Base-by-base conservation (phyloP, 2,329 filamentous ascomycete genomes). In the Exophiala lecanii-corni region DNA sequence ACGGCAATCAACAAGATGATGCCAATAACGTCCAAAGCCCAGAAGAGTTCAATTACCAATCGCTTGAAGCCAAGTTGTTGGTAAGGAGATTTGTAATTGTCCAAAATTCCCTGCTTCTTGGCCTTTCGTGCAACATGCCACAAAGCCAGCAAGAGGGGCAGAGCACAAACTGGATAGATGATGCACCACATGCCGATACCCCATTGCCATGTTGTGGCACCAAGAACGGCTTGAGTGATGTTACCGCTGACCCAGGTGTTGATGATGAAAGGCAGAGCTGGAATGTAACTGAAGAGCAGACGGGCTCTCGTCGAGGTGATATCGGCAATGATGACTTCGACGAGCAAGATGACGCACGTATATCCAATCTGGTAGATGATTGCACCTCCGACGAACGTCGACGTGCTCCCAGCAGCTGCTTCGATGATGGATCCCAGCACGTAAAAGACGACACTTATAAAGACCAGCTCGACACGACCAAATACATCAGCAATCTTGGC, bases 181-280 rank as follows among this genome's bases (percentile, higher is more conserved):
- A 82, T 73, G 35, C 68, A 70, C 69, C 75, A 82, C 77, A 82
- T 82, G 50, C 78, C 79, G 17, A 79, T 69, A 10, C 79, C 79
- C 77, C 78, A 82, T 45, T 71, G 62, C 79, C 79, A 83, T 2
- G 66, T 71, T 0, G 74, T 75, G 2, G 56, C 58, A 0, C 43
- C 53, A 15, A 81, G 55, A 1, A 81, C 74, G 0, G 73, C 68
- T 0, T 60, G 57, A 0, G 75, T 71, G 37, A 83, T 62, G 48
- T 76, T 72, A 15, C 79, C 79, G 47, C 75, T 76, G 10, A 82
- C 69, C 79, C 79, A 83, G 0, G 78, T 78, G 55, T 82, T 82
- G 59, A 79, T 67, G 33, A 81, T 56, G 54, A 79, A 81, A 0
- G 78, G 78, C 2, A 72, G 57, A 0, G 75, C 74, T 0, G 78